Conservation (phyloP, 2,329 filamentous ascomycete species). For the Nakataea oryzae region DNA sequence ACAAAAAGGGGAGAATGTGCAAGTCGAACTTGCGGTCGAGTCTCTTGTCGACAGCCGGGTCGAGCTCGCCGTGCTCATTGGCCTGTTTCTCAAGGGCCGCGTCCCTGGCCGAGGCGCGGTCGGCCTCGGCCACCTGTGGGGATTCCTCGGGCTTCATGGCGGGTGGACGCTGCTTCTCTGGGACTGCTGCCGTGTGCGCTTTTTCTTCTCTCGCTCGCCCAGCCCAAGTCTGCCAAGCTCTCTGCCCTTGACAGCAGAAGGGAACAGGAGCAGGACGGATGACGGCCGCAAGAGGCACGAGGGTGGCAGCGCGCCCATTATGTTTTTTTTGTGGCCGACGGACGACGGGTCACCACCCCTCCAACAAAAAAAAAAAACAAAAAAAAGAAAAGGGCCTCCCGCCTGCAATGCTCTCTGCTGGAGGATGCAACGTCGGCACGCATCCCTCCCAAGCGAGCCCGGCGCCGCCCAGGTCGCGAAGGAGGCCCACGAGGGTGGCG, state of each 20-base stretch:
- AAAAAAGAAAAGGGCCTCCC: neutral
- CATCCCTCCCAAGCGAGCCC: neutral
- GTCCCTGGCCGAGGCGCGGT: neutral
- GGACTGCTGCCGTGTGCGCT: too few relatives aligned
- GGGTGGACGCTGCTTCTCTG: neutral
- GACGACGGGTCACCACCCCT: neutral
- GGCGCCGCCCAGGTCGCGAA: neutral
- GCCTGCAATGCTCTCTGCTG: neutral
- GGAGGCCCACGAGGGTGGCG: neutral
- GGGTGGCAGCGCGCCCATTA: neutral
- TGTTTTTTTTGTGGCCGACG: neutral
- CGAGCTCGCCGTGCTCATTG: neutral
- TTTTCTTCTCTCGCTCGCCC: neutral
- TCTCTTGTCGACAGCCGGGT: constrained; percentile 1
- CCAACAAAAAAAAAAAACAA: too few relatives aligned
- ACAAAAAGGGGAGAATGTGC: constrained; percentile 3
- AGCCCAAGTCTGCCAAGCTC: neutral
- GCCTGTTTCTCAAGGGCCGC: neutral
- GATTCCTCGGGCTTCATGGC: neutral
- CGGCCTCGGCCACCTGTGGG: neutral
- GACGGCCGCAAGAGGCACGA: too few relatives aligned
- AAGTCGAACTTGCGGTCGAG: constrained; percentile 10
- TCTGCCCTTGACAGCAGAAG: neutral
- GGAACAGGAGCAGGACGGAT: neutral
- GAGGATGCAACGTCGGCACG: neutral